A percentile compares a stretch with the other conserved stretches of the same genome.
These are phyloP conservation scores for Carex parvula DNA, from an alignment of 176 grass and related monocot species.

Conservation along the genomic window DNA sequence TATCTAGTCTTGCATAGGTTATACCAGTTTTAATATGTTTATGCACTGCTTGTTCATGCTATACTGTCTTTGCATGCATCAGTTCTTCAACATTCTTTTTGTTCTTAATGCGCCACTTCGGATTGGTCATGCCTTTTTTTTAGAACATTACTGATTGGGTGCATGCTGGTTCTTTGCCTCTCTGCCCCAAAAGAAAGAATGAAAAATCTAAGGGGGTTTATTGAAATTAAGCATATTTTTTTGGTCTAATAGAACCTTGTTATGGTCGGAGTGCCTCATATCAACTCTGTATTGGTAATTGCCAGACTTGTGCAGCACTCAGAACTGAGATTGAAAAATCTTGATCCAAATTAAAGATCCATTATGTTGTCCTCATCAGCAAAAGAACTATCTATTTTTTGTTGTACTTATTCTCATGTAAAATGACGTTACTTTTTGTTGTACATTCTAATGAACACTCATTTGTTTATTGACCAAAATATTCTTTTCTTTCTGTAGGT, in stretches of 20 bases:
- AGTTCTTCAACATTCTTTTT: neutral
- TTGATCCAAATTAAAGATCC: neutral
- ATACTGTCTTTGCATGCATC: neutral
- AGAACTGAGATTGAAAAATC: neutral
- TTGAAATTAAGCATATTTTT: neutral
- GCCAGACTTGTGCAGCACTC: neutral
- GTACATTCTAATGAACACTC: neutral
- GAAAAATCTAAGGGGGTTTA: neutral
- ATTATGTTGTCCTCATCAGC: neutral
- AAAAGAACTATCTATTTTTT: neutral
- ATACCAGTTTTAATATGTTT: neutral
- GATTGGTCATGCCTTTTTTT: neutral
- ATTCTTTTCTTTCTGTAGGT: constrained; percentile 48
- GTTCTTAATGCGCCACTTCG: neutral
- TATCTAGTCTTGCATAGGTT: neutral
- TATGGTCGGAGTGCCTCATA: neutral
- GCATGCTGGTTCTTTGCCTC: neutral
- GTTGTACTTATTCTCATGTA: neutral
- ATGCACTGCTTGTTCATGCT: neutral
- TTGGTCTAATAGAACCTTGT: neutral
- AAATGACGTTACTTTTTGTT: neutral
- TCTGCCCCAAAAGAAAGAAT: neutral
- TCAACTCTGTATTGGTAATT: neutral
- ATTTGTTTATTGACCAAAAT: neutral
- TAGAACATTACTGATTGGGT: neutral